Conservation (phyloP, 176 grass and related monocot genomes). For the Zoysia japonica region DNA sequence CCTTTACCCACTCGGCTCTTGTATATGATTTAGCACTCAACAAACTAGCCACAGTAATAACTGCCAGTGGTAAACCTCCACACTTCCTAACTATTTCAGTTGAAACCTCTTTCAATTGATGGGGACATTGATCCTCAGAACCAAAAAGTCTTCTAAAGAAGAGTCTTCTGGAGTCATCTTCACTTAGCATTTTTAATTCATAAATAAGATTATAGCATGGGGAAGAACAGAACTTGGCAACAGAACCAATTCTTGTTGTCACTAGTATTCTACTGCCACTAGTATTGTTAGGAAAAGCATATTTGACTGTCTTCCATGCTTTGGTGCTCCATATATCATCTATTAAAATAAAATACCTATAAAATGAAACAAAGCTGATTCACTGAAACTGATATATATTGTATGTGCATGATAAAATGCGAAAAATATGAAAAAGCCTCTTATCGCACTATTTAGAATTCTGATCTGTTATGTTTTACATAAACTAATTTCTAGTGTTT, state of each 20-base stretch:
- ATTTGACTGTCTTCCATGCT: slow-evolving; percentile 45
- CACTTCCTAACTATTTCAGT: slow-evolving; percentile 46
- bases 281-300: slow-evolving; percentile 36
- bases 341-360: slow-evolving; percentile 49
- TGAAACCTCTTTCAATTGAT: slow-evolving; percentile 40
- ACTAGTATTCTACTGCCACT: slow-evolving; percentile 51
- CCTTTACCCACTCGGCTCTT: slow-evolving; percentile 40
- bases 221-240: slow-evolving; percentile 51
- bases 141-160: slow-evolving; percentile 51
- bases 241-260: slow-evolving; percentile 45
- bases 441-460: neutral
- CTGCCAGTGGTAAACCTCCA: slow-evolving; percentile 54
- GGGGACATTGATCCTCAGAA: slow-evolving; percentile 44
- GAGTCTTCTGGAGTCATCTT: slow-evolving; percentile 40
- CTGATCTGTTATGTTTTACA: neutral
- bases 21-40: slow-evolving; percentile 34
- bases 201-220: slow-evolving; percentile 30
- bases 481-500: neutral
- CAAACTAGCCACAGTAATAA: slow-evolving; percentile 49
- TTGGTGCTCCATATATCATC: slow-evolving; percentile 49
- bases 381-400: neutral
- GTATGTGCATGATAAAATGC: neutral
- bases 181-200: slow-evolving; percentile 37
- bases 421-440: neutral
- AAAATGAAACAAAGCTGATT: neutral